These are phyloP conservation scores for Amyloporia xantha DNA, from an alignment of 768 basidiomycete species.

Conservation along the genomic window DNA sequence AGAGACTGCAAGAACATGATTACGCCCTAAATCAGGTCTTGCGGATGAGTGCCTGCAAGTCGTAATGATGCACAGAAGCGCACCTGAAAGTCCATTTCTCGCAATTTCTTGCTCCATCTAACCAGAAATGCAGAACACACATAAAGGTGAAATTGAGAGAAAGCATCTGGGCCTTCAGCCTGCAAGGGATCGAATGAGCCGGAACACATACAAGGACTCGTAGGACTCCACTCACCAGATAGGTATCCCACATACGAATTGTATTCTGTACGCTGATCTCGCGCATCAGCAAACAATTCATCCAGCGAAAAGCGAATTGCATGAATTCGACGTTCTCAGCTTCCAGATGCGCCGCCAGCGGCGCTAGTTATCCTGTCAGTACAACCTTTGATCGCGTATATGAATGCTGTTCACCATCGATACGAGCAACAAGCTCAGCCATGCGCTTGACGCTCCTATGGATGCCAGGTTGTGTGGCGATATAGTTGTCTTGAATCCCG, in stretches of 20 bases:
- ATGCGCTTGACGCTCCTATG: slow-evolving; percentile 89
- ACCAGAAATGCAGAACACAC: slow-evolving; percentile 97
- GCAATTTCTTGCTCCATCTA: slow-evolving; percentile 88
- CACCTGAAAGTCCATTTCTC: slow-evolving; percentile 98
- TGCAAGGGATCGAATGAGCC: slow-evolving; percentile 25
- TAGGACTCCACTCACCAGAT: slow-evolving; percentile 57
- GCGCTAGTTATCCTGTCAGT: slow-evolving; percentile 50
- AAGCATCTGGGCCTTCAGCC: slow-evolving; percentile 97
- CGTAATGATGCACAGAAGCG: too few relatives aligned
- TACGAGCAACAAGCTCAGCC: slow-evolving; percentile 87
- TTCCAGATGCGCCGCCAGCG: slow-evolving; percentile 81
- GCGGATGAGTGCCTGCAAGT: too few relatives aligned
- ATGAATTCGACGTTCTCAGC: slow-evolving; percentile 96
- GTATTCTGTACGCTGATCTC: slow-evolving; percentile 97
- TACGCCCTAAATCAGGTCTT: slow-evolving; percentile 88
- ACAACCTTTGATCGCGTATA: too few relatives aligned
- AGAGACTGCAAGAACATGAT: slow-evolving; percentile 97
- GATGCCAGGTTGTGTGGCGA: slow-evolving; percentile 93
- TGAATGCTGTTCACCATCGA: slow-evolving; percentile 82
- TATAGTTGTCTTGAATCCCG: slow-evolving; percentile 98
- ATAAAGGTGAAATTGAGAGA: slow-evolving; percentile 97
- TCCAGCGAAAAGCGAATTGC: slow-evolving; percentile 99
- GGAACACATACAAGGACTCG: neutral
- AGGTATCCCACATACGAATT: slow-evolving; percentile 99
- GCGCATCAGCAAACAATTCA: slow-evolving; percentile 98